A percentile compares a stretch with the other conserved stretches of the same genome.
phyloP scores from a whole-genome alignment of 1,284 basidiomycete species.

The Tilletia setariae region DNA sequence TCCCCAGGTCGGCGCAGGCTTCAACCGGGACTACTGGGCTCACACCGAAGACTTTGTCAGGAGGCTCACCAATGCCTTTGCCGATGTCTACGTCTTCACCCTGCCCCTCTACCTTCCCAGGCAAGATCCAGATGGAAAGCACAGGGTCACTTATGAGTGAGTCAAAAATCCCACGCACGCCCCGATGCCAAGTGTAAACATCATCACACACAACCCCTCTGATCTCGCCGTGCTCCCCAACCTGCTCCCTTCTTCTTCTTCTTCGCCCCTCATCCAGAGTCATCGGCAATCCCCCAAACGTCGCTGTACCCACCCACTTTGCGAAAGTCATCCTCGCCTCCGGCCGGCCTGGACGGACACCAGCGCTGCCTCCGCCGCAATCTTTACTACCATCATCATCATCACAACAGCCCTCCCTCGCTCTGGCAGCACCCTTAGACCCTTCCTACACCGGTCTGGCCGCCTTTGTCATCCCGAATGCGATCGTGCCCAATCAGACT shows the following conservation, averaged over 20 bases:
- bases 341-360: constrained; percentile 24
- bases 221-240: neutral
- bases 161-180: constrained; percentile 9
- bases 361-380: constrained; percentile 61
- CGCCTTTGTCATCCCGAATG: constrained; percentile 53
- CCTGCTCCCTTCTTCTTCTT: too few relatives aligned
- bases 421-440: neutral
- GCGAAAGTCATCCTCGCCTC: constrained; percentile 84
- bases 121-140: constrained; percentile 73
- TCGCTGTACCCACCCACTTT: constrained; percentile 95
- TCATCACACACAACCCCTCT: too few relatives aligned
- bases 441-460: constrained; percentile 28
- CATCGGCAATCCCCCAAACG: constrained; percentile 82
- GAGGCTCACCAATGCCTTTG: constrained; percentile 75
- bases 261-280: constrained; percentile 63
- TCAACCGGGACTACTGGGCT: constrained; percentile 84
- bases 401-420: neutral
- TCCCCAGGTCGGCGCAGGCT: constrained; percentile 94
- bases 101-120: constrained; percentile 93
- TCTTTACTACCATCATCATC: constrained; percentile 17
- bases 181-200: too few relatives aligned
- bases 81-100: constrained; percentile 96
- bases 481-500: constrained; percentile 47
- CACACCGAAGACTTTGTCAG: constrained; percentile 95
- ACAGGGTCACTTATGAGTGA: constrained; percentile 72